Evolutionary conservation across 1,284 basidiomycete species (phyloP), one percentile per base, ranked within the genome.

Genomic region (Tilletia walkeri): DNA sequence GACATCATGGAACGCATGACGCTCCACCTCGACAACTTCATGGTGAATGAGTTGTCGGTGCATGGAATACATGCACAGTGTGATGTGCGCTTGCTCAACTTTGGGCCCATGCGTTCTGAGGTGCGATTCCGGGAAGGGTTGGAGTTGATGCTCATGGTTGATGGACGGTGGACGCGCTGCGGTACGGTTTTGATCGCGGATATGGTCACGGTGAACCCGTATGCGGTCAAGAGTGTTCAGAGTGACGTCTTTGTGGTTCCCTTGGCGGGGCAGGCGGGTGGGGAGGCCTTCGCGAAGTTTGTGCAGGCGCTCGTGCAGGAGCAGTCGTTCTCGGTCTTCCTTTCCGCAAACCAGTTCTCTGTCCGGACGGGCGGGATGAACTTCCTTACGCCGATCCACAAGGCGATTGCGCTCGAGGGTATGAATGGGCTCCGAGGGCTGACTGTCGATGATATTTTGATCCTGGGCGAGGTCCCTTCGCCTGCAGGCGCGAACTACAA

Each of bases 291-390:
- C 34, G 72, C 77, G 6, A 67, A 68, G 45, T 77, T 80, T 66
- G 77, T 78, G 18, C 68, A 71, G 9, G 67, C 72, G 24, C 68
- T 80, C 20, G 69, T 80, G 16, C 41, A 72, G 12, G 53, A 71
- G 6, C 70, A 75, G 12, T 54, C 69, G 20, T 39, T 77, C 6
- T 39, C 59, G 0, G 63, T 77, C 30, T 63, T 63, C 3, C 39
- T 80, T 16, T 72, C 69, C 20, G 69, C 78, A 2, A 67, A 76
- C n/a, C 66, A 67, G 14, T 72, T 75, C 47, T 54, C 68, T 9
- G 69, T 77, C 34, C 41, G 72, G 9, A 73, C 78, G 1, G 78
- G 78, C 5, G 78, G 77, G 7, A 72, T 76, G n/a, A 70, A 78
- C 16, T 80, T 79, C 38, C 47, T 67, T 0, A 67, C 78, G 5